Evolutionary conservation across 2,329 filamentous ascomycete genomes (phyloP).

Genomic region (Ascochyta rabiei): DNA sequence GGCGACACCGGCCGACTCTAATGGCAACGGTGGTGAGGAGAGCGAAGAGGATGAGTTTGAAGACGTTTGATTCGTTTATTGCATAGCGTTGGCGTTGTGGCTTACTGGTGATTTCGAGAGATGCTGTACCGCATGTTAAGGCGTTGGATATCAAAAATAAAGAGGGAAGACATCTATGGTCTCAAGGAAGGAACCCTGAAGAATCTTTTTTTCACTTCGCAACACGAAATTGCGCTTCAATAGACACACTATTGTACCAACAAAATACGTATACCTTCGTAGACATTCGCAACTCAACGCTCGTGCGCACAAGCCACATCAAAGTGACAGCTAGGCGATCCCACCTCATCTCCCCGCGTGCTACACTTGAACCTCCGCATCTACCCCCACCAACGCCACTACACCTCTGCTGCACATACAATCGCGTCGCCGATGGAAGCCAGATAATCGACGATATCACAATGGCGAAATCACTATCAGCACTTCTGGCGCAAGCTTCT

Average conservation of each 20-base stretch:
- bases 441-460: slow-evolving; percentile 22
- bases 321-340: slow-evolving; percentile 33
- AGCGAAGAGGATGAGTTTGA: slow-evolving; percentile 56
- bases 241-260: neutral
- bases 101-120: neutral
- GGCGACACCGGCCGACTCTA: slow-evolving; percentile 46
- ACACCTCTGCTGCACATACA: neutral
- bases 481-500: slow-evolving; percentile 62
- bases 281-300: neutral
- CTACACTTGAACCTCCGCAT: slow-evolving; percentile 32
- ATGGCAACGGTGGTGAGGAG: slow-evolving; percentile 53
- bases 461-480: slow-evolving; percentile 58
- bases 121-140: slow-evolving; percentile 3
- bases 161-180: neutral
- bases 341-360: slow-evolving; percentile 40
- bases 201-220: neutral
- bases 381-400: slow-evolving; percentile 21
- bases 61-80: slow-evolving; percentile 45
- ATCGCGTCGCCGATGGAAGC: slow-evolving; percentile 30
- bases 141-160: slow-evolving; percentile 17
- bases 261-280: neutral
- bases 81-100: slow-evolving; percentile 40
- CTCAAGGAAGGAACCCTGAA: neutral
- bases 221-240: neutral
- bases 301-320: slow-evolving; percentile 17